Percentiles rank a stretch among this genome's conserved stretches.
phyloP scores from a whole-genome alignment of 352 stramenopile species.

The Phytophthora pseudosyringae region DNA sequence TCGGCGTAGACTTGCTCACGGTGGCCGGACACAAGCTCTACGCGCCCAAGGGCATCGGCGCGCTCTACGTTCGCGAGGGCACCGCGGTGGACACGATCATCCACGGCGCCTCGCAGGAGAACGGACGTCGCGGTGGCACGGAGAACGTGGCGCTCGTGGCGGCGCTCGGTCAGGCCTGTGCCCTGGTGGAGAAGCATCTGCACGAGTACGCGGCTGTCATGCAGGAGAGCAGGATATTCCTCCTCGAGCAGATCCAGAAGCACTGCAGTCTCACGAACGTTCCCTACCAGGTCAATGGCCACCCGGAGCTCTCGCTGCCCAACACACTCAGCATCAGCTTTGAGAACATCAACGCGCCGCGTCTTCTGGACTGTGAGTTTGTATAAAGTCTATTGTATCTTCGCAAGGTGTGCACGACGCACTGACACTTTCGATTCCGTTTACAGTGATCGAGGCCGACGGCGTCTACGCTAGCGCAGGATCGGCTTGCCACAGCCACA shows the following conservation, averaged over 20 bases:
- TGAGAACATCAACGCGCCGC: slow-evolving; percentile 78
- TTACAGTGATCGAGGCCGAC: slow-evolving; percentile 74
- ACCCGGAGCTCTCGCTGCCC: slow-evolving; percentile 83
- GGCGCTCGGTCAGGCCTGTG: slow-evolving; percentile 91
- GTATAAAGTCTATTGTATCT: not conserved
- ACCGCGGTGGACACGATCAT: slow-evolving; percentile 76
- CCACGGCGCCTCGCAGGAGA: slow-evolving; percentile 94
- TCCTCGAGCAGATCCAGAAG: slow-evolving; percentile 62
- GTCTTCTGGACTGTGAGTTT: slow-evolving; percentile 80
- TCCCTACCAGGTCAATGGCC: slow-evolving; percentile 86
- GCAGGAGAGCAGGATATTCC: slow-evolving; percentile 54
- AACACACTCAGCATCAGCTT: slow-evolving; percentile 98
- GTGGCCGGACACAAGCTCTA: slow-evolving; percentile 98
- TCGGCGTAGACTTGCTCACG: slow-evolving; percentile 95
- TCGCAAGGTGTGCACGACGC: not conserved
- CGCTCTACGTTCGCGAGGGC: slow-evolving; percentile 71
- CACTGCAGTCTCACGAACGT: slow-evolving; percentile 52
- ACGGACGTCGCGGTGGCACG: slow-evolving; percentile 93
- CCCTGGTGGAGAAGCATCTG: slow-evolving; percentile 72
- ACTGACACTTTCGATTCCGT: not conserved
- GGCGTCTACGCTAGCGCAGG: slow-evolving; percentile 92
- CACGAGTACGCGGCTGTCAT: slow-evolving; percentile 76
- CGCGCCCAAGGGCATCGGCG: slow-evolving; percentile 93
- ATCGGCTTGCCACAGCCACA: slow-evolving; percentile 93
- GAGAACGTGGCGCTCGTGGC: slow-evolving; percentile 97